phyloP scores from a whole-genome alignment of 78 protist species.

The Acrasis kona region DNA sequence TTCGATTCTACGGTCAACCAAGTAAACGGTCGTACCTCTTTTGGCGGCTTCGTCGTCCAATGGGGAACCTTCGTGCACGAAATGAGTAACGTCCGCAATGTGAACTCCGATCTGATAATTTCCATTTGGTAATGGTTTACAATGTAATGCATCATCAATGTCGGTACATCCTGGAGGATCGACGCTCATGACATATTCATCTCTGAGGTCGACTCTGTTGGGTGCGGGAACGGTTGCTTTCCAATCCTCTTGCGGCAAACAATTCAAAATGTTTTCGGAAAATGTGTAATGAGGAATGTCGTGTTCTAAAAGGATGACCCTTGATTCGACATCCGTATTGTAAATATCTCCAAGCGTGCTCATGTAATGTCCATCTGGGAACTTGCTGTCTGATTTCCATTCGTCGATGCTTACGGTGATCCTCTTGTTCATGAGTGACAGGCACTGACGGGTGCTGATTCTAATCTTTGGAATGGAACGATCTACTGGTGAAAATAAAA shows the following conservation, averaged over 20 bases:
- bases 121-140: constrained; percentile 20
- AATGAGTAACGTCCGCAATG: constrained; percentile 87
- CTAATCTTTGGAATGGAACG: constrained; percentile 42
- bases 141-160: constrained; percentile 94
- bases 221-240: background rate
- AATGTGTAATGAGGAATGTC: constrained; percentile 36
- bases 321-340: constrained; percentile 38
- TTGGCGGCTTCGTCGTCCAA: constrained; percentile 62
- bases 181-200: constrained; percentile 20
- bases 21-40: constrained; percentile 66
- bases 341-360: constrained; percentile 43
- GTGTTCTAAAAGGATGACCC: constrained; percentile 29
- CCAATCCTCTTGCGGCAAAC: constrained; percentile 19
- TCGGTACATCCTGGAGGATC: constrained; percentile 91
- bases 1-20: constrained; percentile 50
- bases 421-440: constrained; percentile 13
- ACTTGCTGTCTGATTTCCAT: constrained; percentile 33
- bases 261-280: background rate
- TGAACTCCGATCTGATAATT: constrained; percentile 67
- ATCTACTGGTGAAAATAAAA: constrained; percentile 39
- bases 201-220: background rate
- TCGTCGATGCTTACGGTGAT: constrained; percentile 48
- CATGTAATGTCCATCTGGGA: constrained; percentile 63
- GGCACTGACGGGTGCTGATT: constrained; percentile 34
- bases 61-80: constrained; percentile 46